phyloP scores from a whole-genome alignment of 179 eudicot species.

The Silene noctiflora region DNA sequence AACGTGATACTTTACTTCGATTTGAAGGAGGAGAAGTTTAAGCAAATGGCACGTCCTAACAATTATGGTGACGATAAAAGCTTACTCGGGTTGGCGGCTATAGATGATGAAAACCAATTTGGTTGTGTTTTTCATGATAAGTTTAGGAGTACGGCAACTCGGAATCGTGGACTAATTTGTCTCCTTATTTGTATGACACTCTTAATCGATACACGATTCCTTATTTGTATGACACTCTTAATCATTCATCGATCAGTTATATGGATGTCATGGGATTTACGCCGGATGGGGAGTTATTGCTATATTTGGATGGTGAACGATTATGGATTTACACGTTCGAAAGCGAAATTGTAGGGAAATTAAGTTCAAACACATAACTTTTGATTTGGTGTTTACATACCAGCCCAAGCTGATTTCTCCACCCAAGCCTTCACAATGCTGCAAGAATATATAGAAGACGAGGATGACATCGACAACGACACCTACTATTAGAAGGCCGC shows the following conservation, averaged over 20 bases:
- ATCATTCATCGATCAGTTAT: background rate
- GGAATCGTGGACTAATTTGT: conserved; percentile 12
- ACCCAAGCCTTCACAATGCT: background rate
- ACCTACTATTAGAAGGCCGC: too few species aligned
- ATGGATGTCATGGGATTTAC: conserved; percentile 4
- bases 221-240: background rate
- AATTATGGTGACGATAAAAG: background rate
- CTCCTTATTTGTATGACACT: too few species aligned
- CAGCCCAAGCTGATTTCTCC: background rate
- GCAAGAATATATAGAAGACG: too few species aligned
- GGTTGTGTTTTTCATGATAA: background rate
- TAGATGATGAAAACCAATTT: conserved; percentile 2
- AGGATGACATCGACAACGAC: too few species aligned
- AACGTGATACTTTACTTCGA: conserved; percentile 5
- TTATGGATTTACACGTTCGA: background rate
- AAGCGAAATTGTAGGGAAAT: background rate
- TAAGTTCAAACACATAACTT: background rate
- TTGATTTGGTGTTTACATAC: background rate
- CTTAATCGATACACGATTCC: too few species aligned
- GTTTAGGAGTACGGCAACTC: background rate
- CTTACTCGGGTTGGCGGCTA: background rate
- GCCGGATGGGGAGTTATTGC: conserved; percentile 2
- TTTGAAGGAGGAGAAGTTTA: background rate
- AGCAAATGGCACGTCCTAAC: background rate
- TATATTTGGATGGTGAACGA: background rate